phyloP scores from a whole-genome alignment of 1,284 basidiomycete species.

The Austroboletus olivaceoglutinosus region DNA sequence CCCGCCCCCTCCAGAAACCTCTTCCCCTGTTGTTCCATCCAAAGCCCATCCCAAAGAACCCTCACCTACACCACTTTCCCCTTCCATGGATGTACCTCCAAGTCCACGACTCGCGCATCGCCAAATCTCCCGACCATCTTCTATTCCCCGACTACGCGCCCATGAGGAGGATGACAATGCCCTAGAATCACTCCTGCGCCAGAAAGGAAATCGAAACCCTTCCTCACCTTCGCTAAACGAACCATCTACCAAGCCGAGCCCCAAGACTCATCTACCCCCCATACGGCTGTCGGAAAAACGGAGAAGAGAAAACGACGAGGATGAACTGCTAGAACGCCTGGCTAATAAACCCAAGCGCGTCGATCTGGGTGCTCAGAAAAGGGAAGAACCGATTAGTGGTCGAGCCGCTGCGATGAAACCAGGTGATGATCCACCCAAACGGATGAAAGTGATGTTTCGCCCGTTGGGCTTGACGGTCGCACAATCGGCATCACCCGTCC shows the following conservation, averaged over 20 bases:
- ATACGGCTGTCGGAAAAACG: conserved; percentile 68
- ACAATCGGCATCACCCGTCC: conserved; percentile 38
- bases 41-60: conserved; percentile 16
- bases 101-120: conserved; percentile 44
- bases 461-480: conserved; percentile 36
- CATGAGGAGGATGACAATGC: conserved; percentile 49
- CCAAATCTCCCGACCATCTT: conserved; percentile 36
- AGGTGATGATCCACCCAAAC: conserved; percentile 67
- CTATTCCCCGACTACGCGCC: conserved; percentile 38
- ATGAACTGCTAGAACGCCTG: conserved; percentile 56
- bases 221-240: conserved; percentile 43
- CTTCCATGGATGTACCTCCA: conserved; percentile 31
- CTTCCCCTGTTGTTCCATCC: conserved; percentile 2
- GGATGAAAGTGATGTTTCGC: conserved; percentile 73
- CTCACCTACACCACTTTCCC: conserved; percentile 20
- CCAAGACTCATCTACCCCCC: conserved; percentile 33
- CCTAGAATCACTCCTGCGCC: conserved; percentile 51
- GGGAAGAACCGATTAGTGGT: conserved; percentile 22
- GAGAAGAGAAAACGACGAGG: conserved; percentile 70
- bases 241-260: conserved; percentile 34
- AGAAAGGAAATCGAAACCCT: conserved; percentile 40
- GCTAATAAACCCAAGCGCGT: conserved; percentile 54
- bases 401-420: conserved; percentile 39
- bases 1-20: conserved; percentile 18
- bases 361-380: conserved; percentile 42